Base-by-base conservation (phyloP, 192 early-diverging fungal species). In the Dissophora globulifera region DNA sequence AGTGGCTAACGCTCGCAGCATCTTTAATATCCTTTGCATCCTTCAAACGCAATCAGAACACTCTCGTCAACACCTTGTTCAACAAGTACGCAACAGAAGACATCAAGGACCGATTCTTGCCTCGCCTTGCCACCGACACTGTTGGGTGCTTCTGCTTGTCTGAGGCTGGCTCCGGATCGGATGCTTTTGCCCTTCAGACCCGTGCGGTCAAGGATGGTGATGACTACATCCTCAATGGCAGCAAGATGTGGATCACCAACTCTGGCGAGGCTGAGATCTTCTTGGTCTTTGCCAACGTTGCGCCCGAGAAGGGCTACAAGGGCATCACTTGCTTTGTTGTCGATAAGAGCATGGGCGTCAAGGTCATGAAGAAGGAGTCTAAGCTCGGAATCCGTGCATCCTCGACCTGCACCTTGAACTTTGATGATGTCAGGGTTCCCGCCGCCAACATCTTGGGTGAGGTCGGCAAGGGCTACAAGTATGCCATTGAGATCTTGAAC, bases 361-460 rank as follows among this genome's bases (percentile, higher is more conserved):
- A 89, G 62, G 89, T 99, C 64, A 93, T 90, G 53, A 97, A 97
- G 88, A 99, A 96, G 88, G 97, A 99, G 80, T 88, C 86, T 59
- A 99, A 98, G 89, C 91, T 99, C 45, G 97, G 97, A 60, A 99
- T 99, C 78, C 92, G 94, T 65, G 90, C 94, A 6, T 99, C 97
- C 2, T 96, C 95, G 17, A 99, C 97, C 5, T 99, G 96, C 78
- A 89, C 88, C 54, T 80, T 99, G 47, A 90, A 90, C 67, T 97
- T 99, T 85, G 97, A 99, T 70, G 93, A 95, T 49, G 78, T 97
- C 53, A 82, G 83, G 41, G 91, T 99, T 33, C 97, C 97, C 32
- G 92, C 84, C 26, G 80, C 79, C 42, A 95, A 96, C 79, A 85
- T 99, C 22, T 79, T 99, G 11, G 97, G 97, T 47, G 92, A 96